Conservation (phyloP, 768 basidiomycete genomes). For the Termitomyces sp. region DNA sequence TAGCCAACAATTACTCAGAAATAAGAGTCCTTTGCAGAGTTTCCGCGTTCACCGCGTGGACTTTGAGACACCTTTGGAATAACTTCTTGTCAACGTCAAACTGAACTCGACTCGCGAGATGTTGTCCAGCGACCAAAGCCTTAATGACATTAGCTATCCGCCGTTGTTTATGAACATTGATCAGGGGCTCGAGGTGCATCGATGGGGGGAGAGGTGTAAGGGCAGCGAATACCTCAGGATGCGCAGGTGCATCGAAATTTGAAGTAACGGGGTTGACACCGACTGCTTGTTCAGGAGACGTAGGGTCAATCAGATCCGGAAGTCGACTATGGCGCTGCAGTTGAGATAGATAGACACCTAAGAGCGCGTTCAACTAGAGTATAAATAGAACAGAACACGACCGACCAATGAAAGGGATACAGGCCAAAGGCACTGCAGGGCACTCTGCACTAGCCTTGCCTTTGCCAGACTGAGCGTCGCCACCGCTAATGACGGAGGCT, state of each 20-base stretch:
- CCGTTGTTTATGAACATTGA: constrained; percentile 88
- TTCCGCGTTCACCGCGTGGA: constrained; percentile 61
- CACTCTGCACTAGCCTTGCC: constrained; percentile 35
- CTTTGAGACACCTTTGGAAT: constrained; percentile 69
- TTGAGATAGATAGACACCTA: constrained; percentile 77
- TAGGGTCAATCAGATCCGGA: constrained; percentile 82
- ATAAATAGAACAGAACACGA: constrained; percentile 5
- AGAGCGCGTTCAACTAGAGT: background rate
- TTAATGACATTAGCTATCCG: constrained; percentile 80
- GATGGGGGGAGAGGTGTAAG: constrained; percentile 67
- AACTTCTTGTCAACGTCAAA: constrained; percentile 71
- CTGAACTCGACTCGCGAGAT: constrained; percentile 71
- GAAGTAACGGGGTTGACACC: constrained; percentile 59
- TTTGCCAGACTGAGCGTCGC: constrained; percentile 35
- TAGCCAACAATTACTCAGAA: constrained; percentile 17
- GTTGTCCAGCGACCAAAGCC: constrained; percentile 76
- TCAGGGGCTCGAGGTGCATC: constrained; percentile 82
- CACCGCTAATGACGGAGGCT: constrained; percentile 46
- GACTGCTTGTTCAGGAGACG: constrained; percentile 67
- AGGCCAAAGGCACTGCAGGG: constrained; percentile 43
- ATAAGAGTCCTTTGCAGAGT: constrained; percentile 46
- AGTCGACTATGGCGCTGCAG: constrained; percentile 61
- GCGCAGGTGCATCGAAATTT: constrained; percentile 64
- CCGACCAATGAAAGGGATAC: constrained; percentile 83
- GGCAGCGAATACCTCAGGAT: constrained; percentile 76